phyloP scores from a whole-genome alignment of 148 eudicot species.

The Limonium bicolor region DNA sequence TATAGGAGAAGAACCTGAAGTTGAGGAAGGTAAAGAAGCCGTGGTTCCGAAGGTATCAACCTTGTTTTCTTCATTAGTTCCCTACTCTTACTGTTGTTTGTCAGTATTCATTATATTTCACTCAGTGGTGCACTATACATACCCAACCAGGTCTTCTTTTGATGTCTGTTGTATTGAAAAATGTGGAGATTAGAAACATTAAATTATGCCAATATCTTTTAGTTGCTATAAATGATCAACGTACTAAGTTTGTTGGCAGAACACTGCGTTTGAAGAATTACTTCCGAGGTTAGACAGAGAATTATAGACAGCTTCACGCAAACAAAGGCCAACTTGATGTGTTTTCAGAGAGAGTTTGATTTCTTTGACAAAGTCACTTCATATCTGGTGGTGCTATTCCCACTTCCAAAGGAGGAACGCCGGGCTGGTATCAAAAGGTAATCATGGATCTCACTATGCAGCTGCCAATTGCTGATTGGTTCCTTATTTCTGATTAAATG shows the following conservation, averaged over 20 bases:
- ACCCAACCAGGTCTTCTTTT: no score
- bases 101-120: no score
- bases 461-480: background rate
- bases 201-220: conserved; percentile 70
- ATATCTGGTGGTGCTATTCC: conserved; percentile 77
- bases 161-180: conserved; percentile 87
- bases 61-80: no score
- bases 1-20: conserved; percentile 65
- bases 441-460: background rate
- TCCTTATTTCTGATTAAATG: no score
- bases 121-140: no score
- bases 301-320: conserved; percentile 76
- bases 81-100: no score
- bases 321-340: conserved; percentile 54
- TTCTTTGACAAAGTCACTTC: conserved; percentile 97
- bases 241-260: conserved; percentile 54
- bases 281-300: conserved; percentile 60
- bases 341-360: conserved; percentile 81
- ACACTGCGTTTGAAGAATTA: conserved; percentile 43
- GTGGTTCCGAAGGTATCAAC: no score
- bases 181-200: conserved; percentile 92
- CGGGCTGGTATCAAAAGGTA: conserved; percentile 95
- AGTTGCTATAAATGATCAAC: conserved; percentile 77
- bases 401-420: conserved; percentile 87
- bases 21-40: no score